Conservation (phyloP, 1,284 basidiomycete species). For the Clitocybe nebularis region DNA sequence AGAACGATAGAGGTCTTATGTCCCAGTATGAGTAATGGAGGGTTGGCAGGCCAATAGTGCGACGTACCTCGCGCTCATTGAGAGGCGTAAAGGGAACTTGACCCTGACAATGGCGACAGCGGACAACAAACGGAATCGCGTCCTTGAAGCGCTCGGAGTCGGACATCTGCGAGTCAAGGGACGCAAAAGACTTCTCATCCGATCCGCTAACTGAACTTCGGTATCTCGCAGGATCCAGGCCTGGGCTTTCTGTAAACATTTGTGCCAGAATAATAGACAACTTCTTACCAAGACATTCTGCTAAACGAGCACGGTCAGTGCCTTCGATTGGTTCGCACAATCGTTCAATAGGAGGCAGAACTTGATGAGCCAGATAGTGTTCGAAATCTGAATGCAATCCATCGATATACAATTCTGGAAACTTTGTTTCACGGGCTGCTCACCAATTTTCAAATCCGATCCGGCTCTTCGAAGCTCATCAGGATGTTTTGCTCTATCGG, state of each 20-base stretch:
- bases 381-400: conserved; percentile 67
- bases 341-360: conserved; percentile 93
- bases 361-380: conserved; percentile 88
- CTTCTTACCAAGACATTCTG: conserved; percentile 85
- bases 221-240: conserved; percentile 85
- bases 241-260: conserved; percentile 32
- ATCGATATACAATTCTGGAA: background rate
- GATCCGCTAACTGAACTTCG: conserved; percentile 42
- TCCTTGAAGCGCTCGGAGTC: conserved; percentile 87
- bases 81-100: conserved; percentile 65
- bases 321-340: conserved; percentile 96
- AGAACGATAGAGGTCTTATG: conserved; percentile 46
- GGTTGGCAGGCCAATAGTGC: no score
- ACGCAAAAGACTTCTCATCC: conserved; percentile 71
- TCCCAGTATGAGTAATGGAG: no score
- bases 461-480: conserved; percentile 82
- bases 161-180: conserved; percentile 87
- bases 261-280: background rate
- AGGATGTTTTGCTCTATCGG: conserved; percentile 90
- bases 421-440: conserved; percentile 18
- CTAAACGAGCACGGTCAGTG: conserved; percentile 86
- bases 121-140: conserved; percentile 62
- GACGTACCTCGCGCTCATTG: conserved; percentile 57
- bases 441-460: conserved; percentile 71
- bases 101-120: conserved; percentile 72